Conservation (phyloP, 768 basidiomycete species). For the Suillus clintonianus region DNA sequence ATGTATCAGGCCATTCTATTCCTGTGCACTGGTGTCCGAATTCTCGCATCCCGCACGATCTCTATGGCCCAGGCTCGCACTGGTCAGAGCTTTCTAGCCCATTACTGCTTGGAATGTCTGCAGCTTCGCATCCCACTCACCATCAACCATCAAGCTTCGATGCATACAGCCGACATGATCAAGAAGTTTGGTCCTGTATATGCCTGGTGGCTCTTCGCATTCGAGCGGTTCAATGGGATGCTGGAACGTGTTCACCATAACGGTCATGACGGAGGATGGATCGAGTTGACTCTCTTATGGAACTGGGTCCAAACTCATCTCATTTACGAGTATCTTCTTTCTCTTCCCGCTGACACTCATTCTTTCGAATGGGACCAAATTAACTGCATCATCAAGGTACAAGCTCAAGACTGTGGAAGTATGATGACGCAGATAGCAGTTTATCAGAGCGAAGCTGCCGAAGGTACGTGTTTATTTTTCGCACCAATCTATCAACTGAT, state of each 20-base stretch:
- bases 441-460: neutral
- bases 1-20: neutral
- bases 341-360: conserved; percentile 15
- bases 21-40: neutral
- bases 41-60: neutral
- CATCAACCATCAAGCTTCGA: conserved; percentile 32
- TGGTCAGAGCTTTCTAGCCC: neutral
- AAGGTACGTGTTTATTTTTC: neutral
- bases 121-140: neutral
- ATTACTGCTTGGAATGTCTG: neutral
- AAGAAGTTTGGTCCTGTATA: conserved; percentile 32
- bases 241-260: conserved; percentile 34
- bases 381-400: conserved; percentile 12
- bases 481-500: neutral
- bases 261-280: conserved; percentile 29
- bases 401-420: conserved; percentile 8
- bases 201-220: conserved; percentile 38
- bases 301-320: conserved; percentile 29
- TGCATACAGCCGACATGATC: conserved; percentile 26
- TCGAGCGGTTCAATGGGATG: conserved; percentile 37
- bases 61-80: neutral
- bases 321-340: conserved; percentile 22
- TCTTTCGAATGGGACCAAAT: conserved; percentile 11
- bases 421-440: neutral
- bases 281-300: conserved; percentile 32